These are phyloP conservation scores for Nakataea oryzae DNA, from an alignment of 2,329 filamentous ascomycete species.

Conservation along the genomic window DNA sequence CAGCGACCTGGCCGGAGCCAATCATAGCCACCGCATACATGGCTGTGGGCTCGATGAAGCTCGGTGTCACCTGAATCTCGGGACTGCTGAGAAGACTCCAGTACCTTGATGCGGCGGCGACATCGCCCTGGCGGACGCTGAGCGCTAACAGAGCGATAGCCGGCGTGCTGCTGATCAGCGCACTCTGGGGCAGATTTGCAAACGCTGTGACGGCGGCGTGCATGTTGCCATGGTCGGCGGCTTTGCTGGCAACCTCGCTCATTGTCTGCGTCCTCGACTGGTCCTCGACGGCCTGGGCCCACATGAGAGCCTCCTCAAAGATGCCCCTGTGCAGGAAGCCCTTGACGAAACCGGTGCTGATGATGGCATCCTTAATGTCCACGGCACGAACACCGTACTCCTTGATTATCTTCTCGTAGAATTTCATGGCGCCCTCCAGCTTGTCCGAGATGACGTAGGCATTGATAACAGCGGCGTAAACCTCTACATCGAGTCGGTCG, in stretches of 20 bases:
- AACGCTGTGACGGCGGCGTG: constrained; percentile 59
- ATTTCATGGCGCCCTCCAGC: constrained; percentile 70
- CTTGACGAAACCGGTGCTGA: constrained; percentile 67
- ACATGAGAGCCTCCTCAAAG: constrained; percentile 62
- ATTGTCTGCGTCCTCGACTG: constrained; percentile 53
- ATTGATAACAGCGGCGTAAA: constrained; percentile 86
- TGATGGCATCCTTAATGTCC: constrained; percentile 60
- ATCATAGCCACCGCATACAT: constrained; percentile 89
- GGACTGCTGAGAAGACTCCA: constrained; percentile 65
- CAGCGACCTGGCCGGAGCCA: constrained; percentile 72
- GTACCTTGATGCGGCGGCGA: constrained; percentile 65
- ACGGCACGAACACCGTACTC: constrained; percentile 47
- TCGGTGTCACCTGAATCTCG: constrained; percentile 45
- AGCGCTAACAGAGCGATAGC: constrained; percentile 79
- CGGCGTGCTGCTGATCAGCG: constrained; percentile 39
- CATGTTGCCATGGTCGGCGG: constrained; percentile 70
- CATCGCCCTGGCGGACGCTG: constrained; percentile 72
- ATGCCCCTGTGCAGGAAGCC: constrained; percentile 62
- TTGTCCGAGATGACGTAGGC: constrained; percentile 79
- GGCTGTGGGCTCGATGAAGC: constrained; percentile 75
- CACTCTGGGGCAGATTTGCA: constrained; percentile 43
- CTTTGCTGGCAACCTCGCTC: constrained; percentile 61
- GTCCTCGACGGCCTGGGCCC: constrained; percentile 55
- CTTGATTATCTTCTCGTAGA: constrained; percentile 68
- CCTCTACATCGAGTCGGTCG: constrained; percentile 66